Evolutionary conservation across 2,329 filamentous ascomycete species (phyloP).

Genomic region (Cadophora sp.): DNA sequence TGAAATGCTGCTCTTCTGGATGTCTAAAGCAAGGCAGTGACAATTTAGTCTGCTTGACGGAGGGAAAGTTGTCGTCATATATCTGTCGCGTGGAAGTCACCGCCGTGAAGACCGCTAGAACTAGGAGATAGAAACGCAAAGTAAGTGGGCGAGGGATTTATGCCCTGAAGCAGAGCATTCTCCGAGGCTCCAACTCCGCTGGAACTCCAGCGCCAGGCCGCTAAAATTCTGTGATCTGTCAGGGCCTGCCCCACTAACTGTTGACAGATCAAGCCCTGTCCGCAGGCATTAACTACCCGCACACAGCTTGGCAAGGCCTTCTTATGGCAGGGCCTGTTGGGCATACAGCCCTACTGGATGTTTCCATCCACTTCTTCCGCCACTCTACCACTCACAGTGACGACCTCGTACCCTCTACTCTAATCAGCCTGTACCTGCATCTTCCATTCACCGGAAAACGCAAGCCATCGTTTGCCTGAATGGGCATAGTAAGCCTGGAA

Average conservation of each 20-base stretch:
- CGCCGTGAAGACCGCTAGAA: background rate
- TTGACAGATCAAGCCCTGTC: background rate
- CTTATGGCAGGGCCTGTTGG: background rate
- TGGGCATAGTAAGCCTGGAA: background rate
- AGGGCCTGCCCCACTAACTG: background rate
- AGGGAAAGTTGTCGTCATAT: background rate
- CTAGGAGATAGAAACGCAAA: background rate
- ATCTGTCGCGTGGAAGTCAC: constrained; percentile 5
- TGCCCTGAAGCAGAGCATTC: background rate
- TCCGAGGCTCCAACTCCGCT: background rate
- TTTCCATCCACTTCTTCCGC: constrained; percentile 7
- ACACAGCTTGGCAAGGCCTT: background rate
- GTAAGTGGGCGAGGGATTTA: background rate
- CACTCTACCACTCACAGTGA: background rate
- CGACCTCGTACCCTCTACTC: background rate
- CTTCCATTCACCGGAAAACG: background rate
- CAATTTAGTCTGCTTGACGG: background rate
- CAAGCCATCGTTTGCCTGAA: constrained; percentile 7
- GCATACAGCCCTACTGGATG: background rate
- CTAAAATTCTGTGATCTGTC: background rate
- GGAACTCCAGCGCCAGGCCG: constrained; percentile 4
- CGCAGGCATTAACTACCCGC: background rate
- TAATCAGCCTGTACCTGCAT: background rate
- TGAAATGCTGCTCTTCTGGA: background rate
- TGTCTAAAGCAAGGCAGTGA: background rate